These are phyloP conservation scores for Emmonsiellopsis sp. DNA, from an alignment of 2,329 filamentous ascomycete genomes.

Conservation along the genomic window DNA sequence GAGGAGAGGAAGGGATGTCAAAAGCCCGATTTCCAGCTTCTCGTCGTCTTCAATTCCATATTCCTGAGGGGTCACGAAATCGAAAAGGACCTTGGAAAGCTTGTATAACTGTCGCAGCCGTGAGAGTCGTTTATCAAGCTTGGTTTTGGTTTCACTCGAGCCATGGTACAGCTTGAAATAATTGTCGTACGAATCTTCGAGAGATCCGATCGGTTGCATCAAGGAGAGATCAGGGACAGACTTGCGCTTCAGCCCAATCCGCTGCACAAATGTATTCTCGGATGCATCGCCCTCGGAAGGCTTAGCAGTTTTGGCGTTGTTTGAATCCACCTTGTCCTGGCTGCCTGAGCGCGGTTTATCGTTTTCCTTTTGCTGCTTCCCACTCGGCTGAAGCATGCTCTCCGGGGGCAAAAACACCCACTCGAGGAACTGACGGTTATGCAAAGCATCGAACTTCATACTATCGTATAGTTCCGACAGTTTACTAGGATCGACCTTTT, in stretches of 20 bases:
- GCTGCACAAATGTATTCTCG: constrained; percentile 27
- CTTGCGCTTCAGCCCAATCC: constrained; percentile 42
- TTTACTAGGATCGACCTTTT: constrained; percentile 98
- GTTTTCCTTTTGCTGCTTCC: constrained; percentile 18
- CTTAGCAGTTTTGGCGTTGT: constrained; percentile 13
- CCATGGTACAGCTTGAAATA: constrained; percentile 91
- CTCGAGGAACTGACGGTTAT: constrained; percentile 92
- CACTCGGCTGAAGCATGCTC: constrained; percentile 58
- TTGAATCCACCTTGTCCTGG: constrained; percentile 13
- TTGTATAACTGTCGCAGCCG: constrained; percentile 89
- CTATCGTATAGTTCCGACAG: constrained; percentile 98
- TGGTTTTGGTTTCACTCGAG: constrained; percentile 62
- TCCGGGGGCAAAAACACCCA: constrained; percentile 91
- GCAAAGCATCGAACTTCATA: constrained; percentile 98
- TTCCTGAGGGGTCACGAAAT: constrained; percentile 97
- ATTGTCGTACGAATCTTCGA: constrained; percentile 50
- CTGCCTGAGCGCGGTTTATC: background rate
- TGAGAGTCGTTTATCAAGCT: constrained; percentile 74
- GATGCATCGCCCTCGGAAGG: constrained; percentile 21
- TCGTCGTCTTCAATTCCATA: constrained; percentile 93
- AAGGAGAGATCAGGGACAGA: constrained; percentile 38
- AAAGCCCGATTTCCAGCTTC: constrained; percentile 94
- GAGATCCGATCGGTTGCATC: constrained; percentile 32
- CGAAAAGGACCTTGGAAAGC: constrained; percentile 87
- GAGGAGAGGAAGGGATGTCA: constrained; percentile 85